These are phyloP conservation scores for Irpex sp. DNA, from an alignment of 1,284 basidiomycete species.

Conservation along the genomic window DNA sequence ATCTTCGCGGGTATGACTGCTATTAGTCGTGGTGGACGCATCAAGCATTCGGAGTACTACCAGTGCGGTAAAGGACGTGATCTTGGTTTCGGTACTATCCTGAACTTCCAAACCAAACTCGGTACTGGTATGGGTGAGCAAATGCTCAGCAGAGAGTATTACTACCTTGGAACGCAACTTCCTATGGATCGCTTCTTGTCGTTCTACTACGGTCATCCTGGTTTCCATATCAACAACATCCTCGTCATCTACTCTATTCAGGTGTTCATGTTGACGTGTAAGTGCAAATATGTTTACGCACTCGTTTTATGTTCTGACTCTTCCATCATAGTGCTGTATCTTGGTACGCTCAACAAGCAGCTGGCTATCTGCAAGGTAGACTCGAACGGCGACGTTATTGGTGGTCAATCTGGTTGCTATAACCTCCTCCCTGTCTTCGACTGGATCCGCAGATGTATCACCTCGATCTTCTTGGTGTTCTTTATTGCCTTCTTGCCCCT, in stretches of 20 bases:
- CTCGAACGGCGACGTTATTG: conserved; percentile 71
- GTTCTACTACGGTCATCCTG: conserved; percentile 99
- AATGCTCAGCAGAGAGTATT: conserved; percentile 99
- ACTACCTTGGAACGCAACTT: conserved; percentile 97
- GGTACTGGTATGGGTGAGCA: conserved; percentile 99
- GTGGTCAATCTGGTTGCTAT: conserved; percentile 87
- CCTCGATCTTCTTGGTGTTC: conserved; percentile 97
- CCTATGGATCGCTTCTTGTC: conserved; percentile 98
- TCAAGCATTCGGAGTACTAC: conserved; percentile 99
- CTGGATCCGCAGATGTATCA: conserved; percentile 94
- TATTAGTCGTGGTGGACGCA: conserved; percentile 95
- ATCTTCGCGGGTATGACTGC: conserved; percentile 99
- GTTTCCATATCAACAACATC: conserved; percentile 99
- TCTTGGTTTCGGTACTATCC: conserved; percentile 97
- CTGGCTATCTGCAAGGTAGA: conserved; percentile 85
- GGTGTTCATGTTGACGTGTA: conserved; percentile 88
- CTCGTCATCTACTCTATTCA: conserved; percentile 96
- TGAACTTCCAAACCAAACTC: conserved; percentile 99
- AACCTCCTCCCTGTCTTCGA: conserved; percentile 93
- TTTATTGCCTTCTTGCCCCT: conserved; percentile 93
- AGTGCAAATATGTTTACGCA: conserved; percentile 29
- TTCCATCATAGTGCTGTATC: conserved; percentile 67
- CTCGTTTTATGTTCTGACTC: conserved; percentile 11
- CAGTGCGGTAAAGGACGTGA: conserved; percentile 99
- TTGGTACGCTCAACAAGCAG: conserved; percentile 93